phyloP scores from a whole-genome alignment of 768 basidiomycete species.

The Ramaria sp. region DNA sequence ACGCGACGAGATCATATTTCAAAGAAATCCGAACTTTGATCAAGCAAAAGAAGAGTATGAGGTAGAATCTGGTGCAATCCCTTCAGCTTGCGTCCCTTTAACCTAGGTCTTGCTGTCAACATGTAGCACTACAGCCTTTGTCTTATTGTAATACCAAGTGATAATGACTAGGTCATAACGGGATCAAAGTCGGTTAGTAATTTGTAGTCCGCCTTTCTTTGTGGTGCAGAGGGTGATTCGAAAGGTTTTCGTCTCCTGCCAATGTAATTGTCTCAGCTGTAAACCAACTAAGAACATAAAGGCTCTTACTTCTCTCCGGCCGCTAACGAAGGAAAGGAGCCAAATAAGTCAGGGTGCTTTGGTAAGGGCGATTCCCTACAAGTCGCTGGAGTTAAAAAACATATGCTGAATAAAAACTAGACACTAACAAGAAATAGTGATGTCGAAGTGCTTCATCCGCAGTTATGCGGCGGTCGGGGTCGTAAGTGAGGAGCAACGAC shows the following conservation, averaged over 20 bases:
- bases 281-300: not conserved
- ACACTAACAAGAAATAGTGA: conserved; percentile 76
- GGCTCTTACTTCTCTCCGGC: conserved; percentile 86
- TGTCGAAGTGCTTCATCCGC: conserved; percentile 88
- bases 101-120: too few relatives aligned
- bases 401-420: not conserved
- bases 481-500: conserved; percentile 74
- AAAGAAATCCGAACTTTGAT: conserved; percentile 44
- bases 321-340: conserved; percentile 91
- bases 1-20: conserved; percentile 52
- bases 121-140: too few relatives aligned
- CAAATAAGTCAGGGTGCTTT: conserved; percentile 92
- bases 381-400: conserved; percentile 2
- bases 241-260: conserved; percentile 65
- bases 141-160: too few relatives aligned
- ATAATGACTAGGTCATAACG: conserved; percentile 12
- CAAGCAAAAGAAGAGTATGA: not conserved
- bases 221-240: conserved; percentile 72
- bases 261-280: not conserved
- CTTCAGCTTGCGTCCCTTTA: too few relatives aligned
- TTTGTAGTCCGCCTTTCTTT: conserved; percentile 59
- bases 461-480: conserved; percentile 75
- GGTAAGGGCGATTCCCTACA: conserved; percentile 85
- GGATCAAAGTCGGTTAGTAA: conserved; percentile 54
- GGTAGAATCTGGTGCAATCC: too few relatives aligned